Percentiles rank a stretch among this genome's conserved stretches.
These are phyloP conservation scores for Penicillium rolfsii DNA, from an alignment of 2,329 filamentous ascomycete species.

Conservation along the genomic window DNA sequence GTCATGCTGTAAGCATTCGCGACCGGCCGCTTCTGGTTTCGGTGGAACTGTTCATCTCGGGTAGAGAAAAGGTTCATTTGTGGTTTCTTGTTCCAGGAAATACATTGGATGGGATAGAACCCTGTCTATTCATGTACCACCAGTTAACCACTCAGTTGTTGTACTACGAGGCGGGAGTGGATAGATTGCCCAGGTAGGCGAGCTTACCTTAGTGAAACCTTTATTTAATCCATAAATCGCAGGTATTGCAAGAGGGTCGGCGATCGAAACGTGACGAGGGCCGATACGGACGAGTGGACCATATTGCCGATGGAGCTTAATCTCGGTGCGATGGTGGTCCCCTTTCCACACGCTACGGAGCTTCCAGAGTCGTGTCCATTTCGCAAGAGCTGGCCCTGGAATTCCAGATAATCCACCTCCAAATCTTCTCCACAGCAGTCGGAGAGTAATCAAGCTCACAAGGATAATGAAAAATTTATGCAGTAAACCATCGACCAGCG, in stretches of 20 bases:
- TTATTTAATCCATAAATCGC: constrained; percentile 19
- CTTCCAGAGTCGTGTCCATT: background rate
- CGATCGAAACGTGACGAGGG: background rate
- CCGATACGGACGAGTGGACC: background rate
- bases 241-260: background rate
- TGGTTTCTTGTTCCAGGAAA: constrained; percentile 27
- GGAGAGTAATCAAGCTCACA: too few species aligned
- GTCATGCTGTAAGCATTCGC: constrained; percentile 36
- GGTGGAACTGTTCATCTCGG: constrained; percentile 25
- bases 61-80: constrained; percentile 31
- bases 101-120: constrained; percentile 29
- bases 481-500: too few species aligned
- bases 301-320: background rate
- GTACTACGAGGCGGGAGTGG: too few species aligned
- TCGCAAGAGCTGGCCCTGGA: background rate
- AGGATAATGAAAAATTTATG: too few species aligned
- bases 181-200: background rate
- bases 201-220: constrained; percentile 21
- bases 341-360: background rate
- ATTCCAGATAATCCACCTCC: too few species aligned
- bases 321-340: background rate
- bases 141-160: background rate
- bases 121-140: constrained; percentile 10
- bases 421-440: too few species aligned
- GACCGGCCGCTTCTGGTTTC: constrained; percentile 24